A percentile compares a stretch with the other conserved stretches of the same genome.
Conservation (phyloP, 225 moss, liverwort and hornwort genomes). For the Takakia lepidozioides region DNA sequence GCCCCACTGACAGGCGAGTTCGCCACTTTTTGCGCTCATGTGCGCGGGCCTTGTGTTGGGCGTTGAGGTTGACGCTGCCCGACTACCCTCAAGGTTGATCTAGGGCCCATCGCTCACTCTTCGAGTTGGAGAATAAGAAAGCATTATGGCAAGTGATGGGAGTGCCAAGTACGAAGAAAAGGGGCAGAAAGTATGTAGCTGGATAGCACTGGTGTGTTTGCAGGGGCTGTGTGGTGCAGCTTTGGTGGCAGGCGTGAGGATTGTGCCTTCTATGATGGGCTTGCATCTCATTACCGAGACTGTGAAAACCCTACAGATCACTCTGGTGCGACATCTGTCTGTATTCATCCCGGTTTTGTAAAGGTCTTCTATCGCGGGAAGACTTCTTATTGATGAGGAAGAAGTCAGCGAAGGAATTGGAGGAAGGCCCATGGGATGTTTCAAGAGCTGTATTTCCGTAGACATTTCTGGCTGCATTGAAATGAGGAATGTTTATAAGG, state of each 20-base stretch:
- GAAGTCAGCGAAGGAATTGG: background rate
- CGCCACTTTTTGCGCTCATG: too few relatives aligned
- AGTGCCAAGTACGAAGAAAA: too few relatives aligned
- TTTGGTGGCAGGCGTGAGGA: constrained; percentile 45
- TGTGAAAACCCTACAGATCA: constrained; percentile 44
- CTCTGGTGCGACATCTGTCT: constrained; percentile 22
- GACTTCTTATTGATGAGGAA: background rate
- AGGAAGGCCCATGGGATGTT: background rate
- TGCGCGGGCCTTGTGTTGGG: too few relatives aligned
- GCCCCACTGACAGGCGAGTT: too few relatives aligned
- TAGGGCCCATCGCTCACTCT: too few relatives aligned
- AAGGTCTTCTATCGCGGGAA: background rate
- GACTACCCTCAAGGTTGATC: too few relatives aligned
- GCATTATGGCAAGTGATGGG: too few relatives aligned
- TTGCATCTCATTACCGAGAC: constrained; percentile 50
- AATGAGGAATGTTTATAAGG: background rate
- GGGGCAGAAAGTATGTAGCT: too few relatives aligned
- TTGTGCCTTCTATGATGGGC: constrained; percentile 30
- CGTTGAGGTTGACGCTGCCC: too few relatives aligned
- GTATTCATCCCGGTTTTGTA: background rate
- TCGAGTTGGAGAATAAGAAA: too few relatives aligned
- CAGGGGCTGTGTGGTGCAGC: constrained; percentile 49
- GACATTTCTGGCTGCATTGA: background rate
- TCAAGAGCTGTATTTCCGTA: background rate
- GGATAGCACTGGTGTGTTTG: too few relatives aligned